Evolutionary conservation across 768 basidiomycete species (phyloP).

Genomic region (Termitomyces sp.): DNA sequence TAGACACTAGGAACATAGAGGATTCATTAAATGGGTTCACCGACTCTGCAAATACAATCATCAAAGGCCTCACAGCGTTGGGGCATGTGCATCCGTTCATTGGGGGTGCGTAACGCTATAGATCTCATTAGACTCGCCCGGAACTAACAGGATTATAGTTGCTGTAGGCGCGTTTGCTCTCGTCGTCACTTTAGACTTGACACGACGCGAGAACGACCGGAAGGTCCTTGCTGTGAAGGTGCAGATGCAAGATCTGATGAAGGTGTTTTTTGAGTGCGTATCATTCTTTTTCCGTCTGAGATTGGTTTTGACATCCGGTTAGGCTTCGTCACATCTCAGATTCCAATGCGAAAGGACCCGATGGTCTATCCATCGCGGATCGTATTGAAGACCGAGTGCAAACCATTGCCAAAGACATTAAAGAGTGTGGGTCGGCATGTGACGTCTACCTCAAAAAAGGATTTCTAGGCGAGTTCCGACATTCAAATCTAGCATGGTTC

Average conservation of each 20-base stretch:
- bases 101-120: slow-evolving; percentile 23
- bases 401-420: slow-evolving; percentile 37
- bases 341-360: slow-evolving; percentile 23
- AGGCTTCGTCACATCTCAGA: slow-evolving; percentile 29
- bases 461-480: slow-evolving; percentile 29
- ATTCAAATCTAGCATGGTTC: not conserved
- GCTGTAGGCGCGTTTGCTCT: slow-evolving; percentile 49
- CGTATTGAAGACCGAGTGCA: slow-evolving; percentile 27
- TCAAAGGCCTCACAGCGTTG: slow-evolving; percentile 31
- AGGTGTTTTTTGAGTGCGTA: slow-evolving; percentile 40
- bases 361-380: slow-evolving; percentile 29
- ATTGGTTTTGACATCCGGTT: not conserved
- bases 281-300: not conserved
- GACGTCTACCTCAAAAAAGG: slow-evolving; percentile 45
- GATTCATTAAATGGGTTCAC: slow-evolving; percentile 26
- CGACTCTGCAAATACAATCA: slow-evolving; percentile 27
- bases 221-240: slow-evolving; percentile 43
- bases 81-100: slow-evolving; percentile 36
- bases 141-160: slow-evolving; percentile 22
- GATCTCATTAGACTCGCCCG: not conserved
- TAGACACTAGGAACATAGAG: slow-evolving; percentile 23
- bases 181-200: slow-evolving; percentile 45
- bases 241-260: slow-evolving; percentile 51
- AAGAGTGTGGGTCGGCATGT: slow-evolving; percentile 39
- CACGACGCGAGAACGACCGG: slow-evolving; percentile 48